Conservation (phyloP, 768 basidiomycete species). For the Auriscalpium microsporum region DNA sequence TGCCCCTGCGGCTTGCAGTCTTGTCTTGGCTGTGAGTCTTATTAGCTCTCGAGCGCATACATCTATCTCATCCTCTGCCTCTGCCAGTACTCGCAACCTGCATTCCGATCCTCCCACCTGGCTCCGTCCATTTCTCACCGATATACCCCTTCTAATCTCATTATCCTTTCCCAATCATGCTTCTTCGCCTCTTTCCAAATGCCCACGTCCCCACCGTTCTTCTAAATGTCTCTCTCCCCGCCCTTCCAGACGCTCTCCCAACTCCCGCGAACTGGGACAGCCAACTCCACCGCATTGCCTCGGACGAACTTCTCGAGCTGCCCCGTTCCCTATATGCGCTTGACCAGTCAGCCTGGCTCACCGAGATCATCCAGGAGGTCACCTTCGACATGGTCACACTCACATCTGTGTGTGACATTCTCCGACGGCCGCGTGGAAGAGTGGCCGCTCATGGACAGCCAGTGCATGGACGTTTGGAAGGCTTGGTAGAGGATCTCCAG, state of each 20-base stretch:
- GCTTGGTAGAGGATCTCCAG: constrained; percentile 45
- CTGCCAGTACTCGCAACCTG: no score
- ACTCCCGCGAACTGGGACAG: constrained; percentile 46
- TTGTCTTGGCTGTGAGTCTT: no score
- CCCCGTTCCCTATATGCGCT: constrained; percentile 47
- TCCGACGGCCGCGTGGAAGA: constrained; percentile 45
- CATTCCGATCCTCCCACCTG: not conserved
- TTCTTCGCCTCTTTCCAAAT: constrained; percentile 44
- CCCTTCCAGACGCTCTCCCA: constrained; percentile 33
- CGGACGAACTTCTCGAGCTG: constrained; percentile 40
- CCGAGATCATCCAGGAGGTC: constrained; percentile 49
- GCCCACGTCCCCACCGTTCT: constrained; percentile 44
- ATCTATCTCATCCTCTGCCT: no score
- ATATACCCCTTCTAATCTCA: not conserved
- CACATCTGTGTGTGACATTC: constrained; percentile 41
- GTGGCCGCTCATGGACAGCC: constrained; percentile 35
- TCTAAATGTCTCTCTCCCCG: constrained; percentile 45
- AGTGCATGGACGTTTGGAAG: constrained; percentile 38
- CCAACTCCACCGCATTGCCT: constrained; percentile 41
- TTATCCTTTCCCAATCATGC: constrained; percentile 31
- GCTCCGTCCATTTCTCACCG: not conserved
- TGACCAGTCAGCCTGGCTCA: constrained; percentile 51
- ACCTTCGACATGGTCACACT: constrained; percentile 45
- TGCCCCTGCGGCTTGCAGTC: no score
- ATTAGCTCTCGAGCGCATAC: no score